Evolutionary conservation across 345 rosid genomes (phyloP).

Genomic region (Arabidopsis thaliana): TAIR10.1 NC_003071.7:16270501-16271000

Average conservation of each 20-base stretch:
- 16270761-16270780: neutral
- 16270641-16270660: conserved; percentile 45
- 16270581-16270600: conserved; percentile 22
- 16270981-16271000: neutral
- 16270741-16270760: neutral
- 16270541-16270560: conserved; percentile 49
- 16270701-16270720: neutral
- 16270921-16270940: neutral
- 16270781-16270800: neutral
- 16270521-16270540: conserved; percentile 45
- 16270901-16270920: neutral
- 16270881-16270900: neutral
- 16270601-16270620: conserved; percentile 18
- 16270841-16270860: neutral
- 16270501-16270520: conserved; percentile 42
- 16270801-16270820: neutral
- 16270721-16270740: neutral
- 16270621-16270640: conserved; percentile 34
- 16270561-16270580: conserved; percentile 43
- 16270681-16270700: conserved; percentile 26
- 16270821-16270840: neutral
- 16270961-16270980: neutral
- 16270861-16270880: neutral
- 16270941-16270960: too few species aligned
- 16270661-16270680: conserved; percentile 36